These are phyloP conservation scores for Nakazawaea peltata DNA, from an alignment of 805 yeast genomes.

Conservation along the genomic window DNA sequence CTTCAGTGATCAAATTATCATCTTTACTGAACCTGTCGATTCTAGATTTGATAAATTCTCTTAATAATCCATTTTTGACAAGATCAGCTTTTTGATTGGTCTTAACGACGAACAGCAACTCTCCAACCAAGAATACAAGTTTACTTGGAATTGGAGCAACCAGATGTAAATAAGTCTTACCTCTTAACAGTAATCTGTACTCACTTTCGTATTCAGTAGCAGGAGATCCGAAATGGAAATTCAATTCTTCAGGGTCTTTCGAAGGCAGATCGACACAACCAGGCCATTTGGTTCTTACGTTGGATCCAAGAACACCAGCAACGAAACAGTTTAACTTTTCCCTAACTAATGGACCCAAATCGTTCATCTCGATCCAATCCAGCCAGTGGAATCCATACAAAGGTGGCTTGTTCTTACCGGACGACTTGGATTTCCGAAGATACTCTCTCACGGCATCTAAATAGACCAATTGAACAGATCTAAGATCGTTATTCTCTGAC, in stretches of 20 bases:
- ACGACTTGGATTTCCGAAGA: slow-evolving; percentile 15
- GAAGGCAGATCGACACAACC: slow-evolving; percentile 25
- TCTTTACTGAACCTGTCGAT: slow-evolving; percentile 10
- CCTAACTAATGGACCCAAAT: slow-evolving; percentile 26
- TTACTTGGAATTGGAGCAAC: slow-evolving; percentile 37
- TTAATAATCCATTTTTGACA: slow-evolving; percentile 22
- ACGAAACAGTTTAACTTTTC: slow-evolving; percentile 35
- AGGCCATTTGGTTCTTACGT: slow-evolving; percentile 31
- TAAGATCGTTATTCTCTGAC: slow-evolving; percentile 25
- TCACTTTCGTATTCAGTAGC: slow-evolving; percentile 27
- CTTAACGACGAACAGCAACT: slow-evolving; percentile 29
- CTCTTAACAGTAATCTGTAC: slow-evolving; percentile 28
- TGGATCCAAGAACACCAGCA: slow-evolving; percentile 35
- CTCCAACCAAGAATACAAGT: slow-evolving; percentile 32
- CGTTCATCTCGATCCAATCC: slow-evolving; percentile 44
- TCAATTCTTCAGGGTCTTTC: slow-evolving; percentile 14
- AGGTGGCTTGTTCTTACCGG: slow-evolving; percentile 24
- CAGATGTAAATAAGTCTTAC: slow-evolving; percentile 33
- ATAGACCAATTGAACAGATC: slow-evolving; percentile 25
- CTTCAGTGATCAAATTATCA: slow-evolving; percentile 13
- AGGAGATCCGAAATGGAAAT: slow-evolving; percentile 18
- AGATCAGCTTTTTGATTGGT: slow-evolving; percentile 23
- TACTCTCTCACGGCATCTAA: slow-evolving; percentile 24
- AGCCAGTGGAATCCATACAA: slow-evolving; percentile 42
- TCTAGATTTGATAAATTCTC: slow-evolving; percentile 25